phyloP scores from a whole-genome alignment of 495 filamentous ascomycete genomes.

The Penicillium egyptiacum region DNA sequence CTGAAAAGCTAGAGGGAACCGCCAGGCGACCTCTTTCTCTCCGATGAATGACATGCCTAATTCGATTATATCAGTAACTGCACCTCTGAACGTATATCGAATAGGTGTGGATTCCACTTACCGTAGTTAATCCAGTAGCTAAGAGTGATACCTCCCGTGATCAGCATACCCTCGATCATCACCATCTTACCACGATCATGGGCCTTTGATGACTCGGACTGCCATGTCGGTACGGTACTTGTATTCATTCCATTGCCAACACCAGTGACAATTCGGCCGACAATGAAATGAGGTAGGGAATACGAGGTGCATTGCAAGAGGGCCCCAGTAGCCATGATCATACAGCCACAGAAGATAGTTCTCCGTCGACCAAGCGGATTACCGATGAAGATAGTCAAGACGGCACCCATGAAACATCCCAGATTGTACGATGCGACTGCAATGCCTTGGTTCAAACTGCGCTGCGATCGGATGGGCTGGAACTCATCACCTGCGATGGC shows the following conservation, averaged over 20 bases:
- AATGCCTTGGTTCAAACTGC: slow-evolving; percentile 46
- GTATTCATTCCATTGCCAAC: slow-evolving; percentile 64
- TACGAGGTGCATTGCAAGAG: slow-evolving; percentile 62
- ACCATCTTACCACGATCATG: slow-evolving; percentile 72
- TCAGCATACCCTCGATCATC: slow-evolving; percentile 71
- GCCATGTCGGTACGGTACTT: slow-evolving; percentile 46
- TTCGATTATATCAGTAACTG: slow-evolving; percentile 2
- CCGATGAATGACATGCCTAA: slow-evolving; percentile 57
- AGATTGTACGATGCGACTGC: slow-evolving; percentile 67
- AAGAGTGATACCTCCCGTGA: slow-evolving; percentile 65
- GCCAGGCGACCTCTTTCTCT: slow-evolving; percentile 59
- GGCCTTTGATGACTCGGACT: slow-evolving; percentile 69
- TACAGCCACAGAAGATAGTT: slow-evolving; percentile 65
- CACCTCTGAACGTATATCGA: too few relatives aligned
- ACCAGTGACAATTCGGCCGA: slow-evolving; percentile 66
- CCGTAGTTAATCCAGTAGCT: slow-evolving; percentile 75
- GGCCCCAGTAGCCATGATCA: slow-evolving; percentile 66
- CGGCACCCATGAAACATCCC: slow-evolving; percentile 73
- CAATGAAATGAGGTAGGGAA: slow-evolving; percentile 60
- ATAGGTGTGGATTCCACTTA: slow-evolving; percentile 4
- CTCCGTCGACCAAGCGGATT: slow-evolving; percentile 65
- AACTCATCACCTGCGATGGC: slow-evolving; percentile 2
- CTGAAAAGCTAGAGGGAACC: slow-evolving; percentile 73
- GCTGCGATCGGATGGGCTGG: slow-evolving; percentile 18
- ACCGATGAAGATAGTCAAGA: slow-evolving; percentile 68